A percentile compares a stretch with the other conserved stretches of the same genome.
phyloP scores from a whole-genome alignment of 2,329 filamentous ascomycete species.

The Diaporthe velutina region DNA sequence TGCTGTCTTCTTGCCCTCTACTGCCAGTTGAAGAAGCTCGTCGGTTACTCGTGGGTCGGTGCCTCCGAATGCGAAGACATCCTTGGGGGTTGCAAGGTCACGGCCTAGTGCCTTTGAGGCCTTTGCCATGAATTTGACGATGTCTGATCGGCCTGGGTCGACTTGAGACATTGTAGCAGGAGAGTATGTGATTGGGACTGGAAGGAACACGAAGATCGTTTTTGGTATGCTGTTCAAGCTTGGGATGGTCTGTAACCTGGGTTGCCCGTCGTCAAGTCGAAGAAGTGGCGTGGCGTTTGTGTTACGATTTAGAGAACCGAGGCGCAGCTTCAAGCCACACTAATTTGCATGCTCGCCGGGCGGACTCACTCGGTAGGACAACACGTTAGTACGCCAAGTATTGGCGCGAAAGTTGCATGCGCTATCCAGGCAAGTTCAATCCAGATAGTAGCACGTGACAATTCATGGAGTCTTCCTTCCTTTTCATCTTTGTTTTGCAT shows the following conservation, averaged over 20 bases:
- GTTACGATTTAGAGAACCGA: background rate
- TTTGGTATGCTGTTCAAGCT: no score
- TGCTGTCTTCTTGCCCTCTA: conserved; percentile 46
- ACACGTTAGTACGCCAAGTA: background rate
- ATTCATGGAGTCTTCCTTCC: background rate
- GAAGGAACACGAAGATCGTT: background rate
- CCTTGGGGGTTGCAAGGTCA: conserved; percentile 43
- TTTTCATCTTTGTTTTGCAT: background rate
- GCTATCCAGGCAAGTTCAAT: background rate
- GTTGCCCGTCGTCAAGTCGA: background rate
- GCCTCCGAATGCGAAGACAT: conserved; percentile 47
- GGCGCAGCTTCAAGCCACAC: background rate
- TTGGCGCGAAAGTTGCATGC: background rate
- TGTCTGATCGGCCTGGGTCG: conserved; percentile 43
- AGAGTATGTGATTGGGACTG: background rate
- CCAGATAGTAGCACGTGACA: background rate
- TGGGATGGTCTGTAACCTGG: background rate
- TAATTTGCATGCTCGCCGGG: background rate
- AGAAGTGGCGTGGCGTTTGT: background rate
- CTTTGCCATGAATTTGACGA: conserved; percentile 45
- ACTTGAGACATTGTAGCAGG: conserved; percentile 39
- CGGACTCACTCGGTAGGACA: conserved; percentile 5
- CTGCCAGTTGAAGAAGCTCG: conserved; percentile 41
- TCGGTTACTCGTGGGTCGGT: conserved; percentile 39
- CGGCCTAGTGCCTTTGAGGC: conserved; percentile 44